A percentile compares a stretch with the other conserved stretches of the same genome.
These are phyloP conservation scores for Trametes villosa DNA, from an alignment of 768 basidiomycete species.

Conservation along the genomic window DNA sequence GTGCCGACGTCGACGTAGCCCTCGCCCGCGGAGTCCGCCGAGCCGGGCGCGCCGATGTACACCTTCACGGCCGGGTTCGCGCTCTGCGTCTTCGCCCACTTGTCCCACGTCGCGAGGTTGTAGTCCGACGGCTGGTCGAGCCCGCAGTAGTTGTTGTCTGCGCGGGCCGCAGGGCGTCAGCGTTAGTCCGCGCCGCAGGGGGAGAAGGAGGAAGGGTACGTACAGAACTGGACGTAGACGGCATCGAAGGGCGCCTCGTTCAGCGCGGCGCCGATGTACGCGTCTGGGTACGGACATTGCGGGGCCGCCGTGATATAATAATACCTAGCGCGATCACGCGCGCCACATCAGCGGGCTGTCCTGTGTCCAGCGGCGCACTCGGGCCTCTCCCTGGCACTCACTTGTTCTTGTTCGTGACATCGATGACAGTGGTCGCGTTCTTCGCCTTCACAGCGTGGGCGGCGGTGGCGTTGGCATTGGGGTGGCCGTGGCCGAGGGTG, in stretches of 20 bases:
- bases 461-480: too few species aligned
- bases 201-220: slow-evolving; percentile 16
- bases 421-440: slow-evolving; percentile 3
- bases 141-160: slow-evolving; percentile 63
- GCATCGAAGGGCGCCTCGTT: slow-evolving; percentile 69
- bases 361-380: neutral
- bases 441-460: neutral
- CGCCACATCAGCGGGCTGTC: neutral
- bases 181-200: neutral
- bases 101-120: slow-evolving; percentile 63
- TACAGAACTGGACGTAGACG: slow-evolving; percentile 73
- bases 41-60: slow-evolving; percentile 67
- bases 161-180: neutral
- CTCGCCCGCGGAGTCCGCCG: slow-evolving; percentile 56
- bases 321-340: slow-evolving; percentile 35
- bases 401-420: slow-evolving; percentile 21
- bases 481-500: neutral
- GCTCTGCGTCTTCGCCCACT: slow-evolving; percentile 61
- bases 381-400: slow-evolving; percentile 8
- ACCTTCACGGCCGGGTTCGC: slow-evolving; percentile 64
- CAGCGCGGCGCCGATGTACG: slow-evolving; percentile 53
- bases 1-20: slow-evolving; percentile 55
- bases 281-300: slow-evolving; percentile 73
- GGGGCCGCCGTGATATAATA: slow-evolving; percentile 72
- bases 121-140: slow-evolving; percentile 51